Percentiles rank a stretch among this genome's conserved stretches.
Conservation (phyloP, 1,284 basidiomycete species). For the Singerocomus rubriflavus region DNA sequence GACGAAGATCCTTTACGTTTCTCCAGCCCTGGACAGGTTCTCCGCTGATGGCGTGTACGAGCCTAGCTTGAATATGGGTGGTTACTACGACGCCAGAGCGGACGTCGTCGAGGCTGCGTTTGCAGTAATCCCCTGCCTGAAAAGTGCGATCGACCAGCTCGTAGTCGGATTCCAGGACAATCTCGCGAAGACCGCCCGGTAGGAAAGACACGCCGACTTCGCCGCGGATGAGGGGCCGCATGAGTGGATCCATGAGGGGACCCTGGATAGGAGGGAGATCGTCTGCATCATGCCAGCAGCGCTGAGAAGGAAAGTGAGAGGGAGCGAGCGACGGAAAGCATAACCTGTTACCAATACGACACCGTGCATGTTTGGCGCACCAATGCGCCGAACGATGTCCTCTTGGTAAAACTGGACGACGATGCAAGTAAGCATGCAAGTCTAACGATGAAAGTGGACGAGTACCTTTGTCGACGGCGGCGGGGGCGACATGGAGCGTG, state of each 20-base stretch:
- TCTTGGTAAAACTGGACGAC: conserved; percentile 66
- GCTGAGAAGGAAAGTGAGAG: conserved; percentile 38
- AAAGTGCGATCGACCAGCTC: conserved; percentile 79
- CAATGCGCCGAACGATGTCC: conserved; percentile 61
- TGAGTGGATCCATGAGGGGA: conserved; percentile 60
- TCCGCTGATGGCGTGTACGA: conserved; percentile 75
- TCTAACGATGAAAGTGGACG: neutral
- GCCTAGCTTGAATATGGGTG: conserved; percentile 57
- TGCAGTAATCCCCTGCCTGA: conserved; percentile 81
- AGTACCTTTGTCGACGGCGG: conserved; percentile 27
- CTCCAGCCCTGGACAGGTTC: conserved; percentile 64
- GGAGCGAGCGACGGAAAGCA: neutral
- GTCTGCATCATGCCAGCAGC: conserved; percentile 81
- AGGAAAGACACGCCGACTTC: conserved; percentile 83
- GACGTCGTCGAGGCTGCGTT: conserved; percentile 70
- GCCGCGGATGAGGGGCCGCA: conserved; percentile 71
- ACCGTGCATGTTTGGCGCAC: conserved; percentile 36
- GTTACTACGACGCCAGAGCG: conserved; percentile 75
- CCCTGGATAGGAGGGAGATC: conserved; percentile 48
- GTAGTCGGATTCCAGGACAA: conserved; percentile 68
- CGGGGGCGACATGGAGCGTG: conserved; percentile 21
- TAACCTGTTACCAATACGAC: conserved; percentile 26
- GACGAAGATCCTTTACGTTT: conserved; percentile 57
- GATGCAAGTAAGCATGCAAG: neutral
- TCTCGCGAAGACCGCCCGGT: conserved; percentile 57